phyloP scores from a whole-genome alignment of 805 yeast genomes.

The Debaryomyces castellii region DNA sequence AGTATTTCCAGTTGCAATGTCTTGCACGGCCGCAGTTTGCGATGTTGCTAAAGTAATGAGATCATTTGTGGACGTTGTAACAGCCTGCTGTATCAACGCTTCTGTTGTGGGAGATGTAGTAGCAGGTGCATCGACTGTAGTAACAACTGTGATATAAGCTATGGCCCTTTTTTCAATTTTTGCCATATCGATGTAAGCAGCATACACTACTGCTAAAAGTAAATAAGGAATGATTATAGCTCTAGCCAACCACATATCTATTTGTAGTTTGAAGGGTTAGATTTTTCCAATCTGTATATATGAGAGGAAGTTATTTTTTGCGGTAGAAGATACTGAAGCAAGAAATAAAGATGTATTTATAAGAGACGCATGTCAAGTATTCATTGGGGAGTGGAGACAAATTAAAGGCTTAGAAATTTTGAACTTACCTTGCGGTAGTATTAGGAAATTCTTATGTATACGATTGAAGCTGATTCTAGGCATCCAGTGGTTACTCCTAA shows the following conservation, averaged over 20 bases:
- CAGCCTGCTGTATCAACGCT: slow-evolving; percentile 1
- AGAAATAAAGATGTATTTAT: neutral
- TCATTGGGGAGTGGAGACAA: neutral
- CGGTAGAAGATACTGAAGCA: neutral
- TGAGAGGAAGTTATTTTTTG: neutral
- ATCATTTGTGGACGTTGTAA: slow-evolving; percentile 19
- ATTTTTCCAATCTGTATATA: too few species aligned
- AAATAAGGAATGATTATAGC: neutral
- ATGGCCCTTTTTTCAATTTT: neutral
- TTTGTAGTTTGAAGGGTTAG: neutral
- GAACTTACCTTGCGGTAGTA: neutral
- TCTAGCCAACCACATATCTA: neutral
- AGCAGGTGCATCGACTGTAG: slow-evolving; percentile 20
- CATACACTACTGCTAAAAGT: neutral
- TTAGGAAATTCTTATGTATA: neutral
- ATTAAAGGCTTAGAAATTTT: neutral
- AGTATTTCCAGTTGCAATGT: slow-evolving; percentile 11
- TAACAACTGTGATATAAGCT: slow-evolving; percentile 5
- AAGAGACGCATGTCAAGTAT: neutral
- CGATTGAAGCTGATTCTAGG: neutral
- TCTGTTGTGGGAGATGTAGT: slow-evolving; percentile 2
- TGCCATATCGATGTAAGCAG: neutral
- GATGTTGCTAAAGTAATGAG: slow-evolving; percentile 3
- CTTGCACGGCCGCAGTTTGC: slow-evolving; percentile 9
- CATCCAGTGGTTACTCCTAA: neutral